Percentiles rank a stretch among this genome's conserved stretches.
phyloP scores from a whole-genome alignment of 768 basidiomycete genomes.

The Amanita molliuscula region DNA sequence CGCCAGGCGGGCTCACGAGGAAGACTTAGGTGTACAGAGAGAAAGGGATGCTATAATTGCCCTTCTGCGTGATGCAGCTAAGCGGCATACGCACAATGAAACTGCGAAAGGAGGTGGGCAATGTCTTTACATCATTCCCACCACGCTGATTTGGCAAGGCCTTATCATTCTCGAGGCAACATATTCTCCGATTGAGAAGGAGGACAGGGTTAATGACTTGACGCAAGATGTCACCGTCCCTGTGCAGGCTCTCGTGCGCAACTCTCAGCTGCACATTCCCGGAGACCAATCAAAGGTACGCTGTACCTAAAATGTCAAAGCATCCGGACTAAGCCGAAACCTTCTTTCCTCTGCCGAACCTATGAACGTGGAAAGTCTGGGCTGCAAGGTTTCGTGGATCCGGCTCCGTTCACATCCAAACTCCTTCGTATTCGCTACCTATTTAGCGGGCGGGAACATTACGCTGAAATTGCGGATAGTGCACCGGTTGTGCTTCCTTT shows the following conservation, averaged over 20 bases:
- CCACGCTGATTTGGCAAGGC: constrained; percentile 30
- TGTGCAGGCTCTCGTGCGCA: constrained; percentile 70
- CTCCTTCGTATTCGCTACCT: constrained; percentile 61
- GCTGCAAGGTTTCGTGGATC: constrained; percentile 85
- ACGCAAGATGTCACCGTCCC: constrained; percentile 72
- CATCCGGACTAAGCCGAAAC: constrained; percentile 6
- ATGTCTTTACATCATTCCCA: background rate
- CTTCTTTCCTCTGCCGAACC: constrained; percentile 6
- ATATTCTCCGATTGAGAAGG: constrained; percentile 51
- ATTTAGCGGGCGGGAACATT: constrained; percentile 67
- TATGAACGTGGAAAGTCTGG: constrained; percentile 34
- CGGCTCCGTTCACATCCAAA: constrained; percentile 66
- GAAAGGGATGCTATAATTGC: constrained; percentile 53
- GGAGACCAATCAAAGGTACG: constrained; percentile 66
- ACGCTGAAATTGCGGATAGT: constrained; percentile 67
- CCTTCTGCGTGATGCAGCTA: constrained; percentile 60
- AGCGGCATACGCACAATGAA: constrained; percentile 54
- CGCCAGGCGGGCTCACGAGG: constrained; percentile 53
- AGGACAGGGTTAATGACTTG: constrained; percentile 42
- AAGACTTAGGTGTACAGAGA: constrained; percentile 49
- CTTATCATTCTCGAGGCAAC: constrained; percentile 67
- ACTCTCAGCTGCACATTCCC: constrained; percentile 71
- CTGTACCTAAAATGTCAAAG: background rate
- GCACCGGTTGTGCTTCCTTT: constrained; percentile 63
- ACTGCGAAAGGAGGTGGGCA: constrained; percentile 50